Evolutionary conservation across 345 rosid genomes (phyloP).

Genomic region (Populus pruinosa): DNA sequence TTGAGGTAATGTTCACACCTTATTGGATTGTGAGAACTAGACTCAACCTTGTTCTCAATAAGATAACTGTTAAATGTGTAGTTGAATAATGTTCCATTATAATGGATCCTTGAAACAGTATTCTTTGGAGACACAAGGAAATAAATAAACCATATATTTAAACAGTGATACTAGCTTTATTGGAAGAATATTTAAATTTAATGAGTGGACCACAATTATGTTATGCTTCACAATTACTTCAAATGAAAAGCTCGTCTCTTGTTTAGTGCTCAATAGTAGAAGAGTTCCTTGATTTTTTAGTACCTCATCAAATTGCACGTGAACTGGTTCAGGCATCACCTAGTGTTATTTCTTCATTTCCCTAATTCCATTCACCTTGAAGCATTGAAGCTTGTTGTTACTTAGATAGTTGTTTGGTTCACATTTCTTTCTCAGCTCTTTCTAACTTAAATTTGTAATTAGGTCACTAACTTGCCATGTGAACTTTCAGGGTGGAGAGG

Average conservation of each 20-base stretch:
- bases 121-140: not conserved
- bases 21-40: not conserved
- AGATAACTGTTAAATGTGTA: not conserved
- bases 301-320: not conserved
- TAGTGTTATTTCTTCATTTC: not conserved
- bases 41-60: not conserved
- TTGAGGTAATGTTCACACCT: constrained; percentile 45
- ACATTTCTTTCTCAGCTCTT: not conserved
- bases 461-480: constrained; percentile 1
- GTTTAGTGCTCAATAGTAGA: not conserved
- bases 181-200: not conserved
- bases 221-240: not conserved
- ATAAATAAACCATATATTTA: not conserved
- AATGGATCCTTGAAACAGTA: not conserved
- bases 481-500: constrained; percentile 62
- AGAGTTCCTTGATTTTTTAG: not conserved
- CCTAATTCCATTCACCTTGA: not conserved
- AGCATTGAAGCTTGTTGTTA: not conserved
- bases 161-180: not conserved
- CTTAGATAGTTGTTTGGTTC: constrained; percentile 4
- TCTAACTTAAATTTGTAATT: not conserved
- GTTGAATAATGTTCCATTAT: not conserved
- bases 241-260: not conserved
- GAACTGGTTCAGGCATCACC: not conserved
- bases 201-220: not conserved